These are phyloP conservation scores for Candida patagonica DNA, from an alignment of 805 yeast genomes.

Conservation along the genomic window DNA sequence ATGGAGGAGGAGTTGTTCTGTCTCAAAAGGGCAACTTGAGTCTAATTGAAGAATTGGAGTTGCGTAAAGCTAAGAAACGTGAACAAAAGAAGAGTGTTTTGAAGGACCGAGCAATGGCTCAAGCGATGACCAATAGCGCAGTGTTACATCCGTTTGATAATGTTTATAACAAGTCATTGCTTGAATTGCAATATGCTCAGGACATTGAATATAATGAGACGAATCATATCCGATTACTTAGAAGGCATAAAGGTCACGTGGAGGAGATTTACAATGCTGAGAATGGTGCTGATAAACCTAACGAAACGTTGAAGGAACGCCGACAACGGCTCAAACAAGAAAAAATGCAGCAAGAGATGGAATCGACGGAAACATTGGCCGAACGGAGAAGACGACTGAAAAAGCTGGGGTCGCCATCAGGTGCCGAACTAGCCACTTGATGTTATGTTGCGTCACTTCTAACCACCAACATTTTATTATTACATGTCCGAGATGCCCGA, in stretches of 20 bases:
- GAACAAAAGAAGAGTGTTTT: slow-evolving; percentile 20
- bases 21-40: slow-evolving; percentile 21
- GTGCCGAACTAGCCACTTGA: no score
- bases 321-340: slow-evolving; percentile 21
- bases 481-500: no score
- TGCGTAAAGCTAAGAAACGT: slow-evolving; percentile 26
- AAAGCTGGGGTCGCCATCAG: no score
- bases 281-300: slow-evolving; percentile 13
- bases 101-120: slow-evolving; percentile 16
- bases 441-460: no score
- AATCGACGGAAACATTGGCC: slow-evolving; percentile 23
- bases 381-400: slow-evolving; percentile 24
- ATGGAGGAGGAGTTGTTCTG: slow-evolving; percentile 6
- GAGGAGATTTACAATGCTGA: neutral
- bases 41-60: slow-evolving; percentile 30
- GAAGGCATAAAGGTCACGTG: neutral
- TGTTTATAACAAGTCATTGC: slow-evolving; percentile 20
- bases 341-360: slow-evolving; percentile 14
- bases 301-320: slow-evolving; percentile 26
- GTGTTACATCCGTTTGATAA: slow-evolving; percentile 23
- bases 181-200: slow-evolving; percentile 22
- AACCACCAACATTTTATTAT: no score
- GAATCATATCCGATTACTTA: slow-evolving; percentile 1
- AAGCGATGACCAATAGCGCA: neutral
- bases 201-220: neutral